Evolutionary conservation across 768 basidiomycete genomes (phyloP).

Genomic region (Coprinopsis marcescibilis): DNA sequence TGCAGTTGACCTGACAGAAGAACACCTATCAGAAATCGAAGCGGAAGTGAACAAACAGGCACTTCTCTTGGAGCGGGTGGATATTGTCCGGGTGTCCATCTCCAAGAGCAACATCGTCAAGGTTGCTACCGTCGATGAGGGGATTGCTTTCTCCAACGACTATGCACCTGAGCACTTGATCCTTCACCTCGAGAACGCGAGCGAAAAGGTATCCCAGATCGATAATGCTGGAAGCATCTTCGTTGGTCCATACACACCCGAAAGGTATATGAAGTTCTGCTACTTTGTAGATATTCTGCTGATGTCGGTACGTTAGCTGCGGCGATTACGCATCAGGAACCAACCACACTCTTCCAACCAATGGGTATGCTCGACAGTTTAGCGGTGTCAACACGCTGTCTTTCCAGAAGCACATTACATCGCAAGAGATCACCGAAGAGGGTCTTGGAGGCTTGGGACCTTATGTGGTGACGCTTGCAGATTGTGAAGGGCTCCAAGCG

Average conservation of each 20-base stretch:
- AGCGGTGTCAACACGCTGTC: slow-evolving; percentile 96
- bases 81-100: slow-evolving; percentile 86
- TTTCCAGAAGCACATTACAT: slow-evolving; percentile 99
- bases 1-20: slow-evolving; percentile 59
- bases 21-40: slow-evolving; percentile 70
- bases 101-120: slow-evolving; percentile 87
- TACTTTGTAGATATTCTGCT: slow-evolving; percentile 3
- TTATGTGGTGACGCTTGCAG: slow-evolving; percentile 81
- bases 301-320: slow-evolving; percentile 50
- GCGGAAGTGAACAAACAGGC: slow-evolving; percentile 84
- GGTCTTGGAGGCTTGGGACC: slow-evolving; percentile 82
- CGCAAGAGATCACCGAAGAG: slow-evolving; percentile 79
- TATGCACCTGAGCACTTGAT: slow-evolving; percentile 99
- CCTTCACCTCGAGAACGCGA: slow-evolving; percentile 74
- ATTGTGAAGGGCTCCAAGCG: slow-evolving; percentile 90
- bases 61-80: slow-evolving; percentile 76
- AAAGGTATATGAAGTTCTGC: slow-evolving; percentile 58
- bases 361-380: slow-evolving; percentile 96
- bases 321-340: slow-evolving; percentile 99
- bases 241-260: slow-evolving; percentile 91
- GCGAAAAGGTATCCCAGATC: slow-evolving; percentile 55
- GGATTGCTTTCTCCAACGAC: slow-evolving; percentile 87
- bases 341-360: slow-evolving; percentile 96
- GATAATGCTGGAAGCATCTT: slow-evolving; percentile 97
- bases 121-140: slow-evolving; percentile 60